These are phyloP conservation scores for Strobilomyces echinocephalus DNA, from an alignment of 768 basidiomycete species.

Conservation along the genomic window DNA sequence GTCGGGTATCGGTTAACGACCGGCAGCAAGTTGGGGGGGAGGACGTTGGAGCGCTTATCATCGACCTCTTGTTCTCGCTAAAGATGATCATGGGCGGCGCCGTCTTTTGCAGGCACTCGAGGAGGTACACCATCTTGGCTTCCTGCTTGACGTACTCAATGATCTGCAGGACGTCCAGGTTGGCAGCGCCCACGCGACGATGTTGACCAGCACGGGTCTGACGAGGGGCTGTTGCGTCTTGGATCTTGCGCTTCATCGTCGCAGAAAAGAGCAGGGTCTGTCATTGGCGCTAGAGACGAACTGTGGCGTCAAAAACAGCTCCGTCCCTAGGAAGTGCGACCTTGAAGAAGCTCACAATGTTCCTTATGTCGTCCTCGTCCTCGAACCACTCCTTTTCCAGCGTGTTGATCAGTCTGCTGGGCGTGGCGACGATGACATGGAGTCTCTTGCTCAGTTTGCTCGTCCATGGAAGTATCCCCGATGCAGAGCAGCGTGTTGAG, in stretches of 20 bases:
- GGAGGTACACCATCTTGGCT: slow-evolving; percentile 98
- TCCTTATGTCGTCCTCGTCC: slow-evolving; percentile 97
- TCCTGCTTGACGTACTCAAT: slow-evolving; percentile 99
- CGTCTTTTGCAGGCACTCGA: slow-evolving; percentile 97
- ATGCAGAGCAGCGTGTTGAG: slow-evolving; percentile 90
- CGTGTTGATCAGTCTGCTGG: slow-evolving; percentile 98
- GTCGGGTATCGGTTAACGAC: neutral
- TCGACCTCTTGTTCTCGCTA: slow-evolving; percentile 99
- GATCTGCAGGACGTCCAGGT: slow-evolving; percentile 91
- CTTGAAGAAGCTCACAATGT: slow-evolving; percentile 99
- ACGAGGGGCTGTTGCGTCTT: slow-evolving; percentile 97
- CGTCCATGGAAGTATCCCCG: slow-evolving; percentile 96
- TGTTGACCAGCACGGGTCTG: slow-evolving; percentile 90
- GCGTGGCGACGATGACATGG: slow-evolving; percentile 95
- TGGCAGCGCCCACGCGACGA: slow-evolving; percentile 96
- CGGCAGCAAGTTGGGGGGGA: neutral
- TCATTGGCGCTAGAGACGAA: slow-evolving; percentile 73
- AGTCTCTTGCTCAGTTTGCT: slow-evolving; percentile 93
- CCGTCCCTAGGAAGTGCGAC: no score
- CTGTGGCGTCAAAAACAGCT: slow-evolving; percentile 1
- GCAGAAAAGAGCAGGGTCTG: slow-evolving; percentile 98
- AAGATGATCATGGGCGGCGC: slow-evolving; percentile 97
- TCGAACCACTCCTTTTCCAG: slow-evolving; percentile 91
- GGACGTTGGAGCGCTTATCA: slow-evolving; percentile 48
- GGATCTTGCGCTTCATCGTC: slow-evolving; percentile 98